Percentiles rank a stretch among this genome's conserved stretches.
phyloP scores from a whole-genome alignment of 2,329 filamentous ascomycete genomes.

The Pezicula neosporulosa region DNA sequence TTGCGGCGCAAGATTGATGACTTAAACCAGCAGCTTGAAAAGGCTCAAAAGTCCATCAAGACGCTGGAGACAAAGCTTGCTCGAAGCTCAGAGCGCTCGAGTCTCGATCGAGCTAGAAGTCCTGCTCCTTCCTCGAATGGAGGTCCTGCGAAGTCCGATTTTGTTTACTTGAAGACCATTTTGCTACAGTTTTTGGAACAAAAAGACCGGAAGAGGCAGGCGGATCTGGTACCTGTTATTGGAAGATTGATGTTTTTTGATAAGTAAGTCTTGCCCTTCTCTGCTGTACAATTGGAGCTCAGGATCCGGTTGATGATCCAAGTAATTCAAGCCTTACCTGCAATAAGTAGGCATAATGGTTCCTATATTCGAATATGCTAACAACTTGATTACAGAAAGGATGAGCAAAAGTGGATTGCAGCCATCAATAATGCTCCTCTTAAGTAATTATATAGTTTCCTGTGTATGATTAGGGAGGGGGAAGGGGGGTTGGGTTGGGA shows the following conservation, averaged over 20 bases:
- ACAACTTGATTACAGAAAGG: constrained; percentile 44
- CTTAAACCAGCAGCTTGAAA: constrained; percentile 72
- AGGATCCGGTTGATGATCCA: too few relatives aligned
- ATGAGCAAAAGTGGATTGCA: constrained; percentile 84
- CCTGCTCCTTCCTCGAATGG: constrained; percentile 11
- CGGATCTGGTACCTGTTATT: constrained; percentile 74
- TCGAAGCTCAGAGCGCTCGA: constrained; percentile 15
- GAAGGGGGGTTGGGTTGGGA: too few relatives aligned
- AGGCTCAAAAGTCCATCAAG: constrained; percentile 66
- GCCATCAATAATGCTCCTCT: constrained; percentile 46
- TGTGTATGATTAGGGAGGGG: too few relatives aligned
- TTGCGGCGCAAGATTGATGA: constrained; percentile 76
- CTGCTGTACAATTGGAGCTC: not conserved
- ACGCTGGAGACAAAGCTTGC: constrained; percentile 42
- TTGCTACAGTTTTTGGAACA: constrained; percentile 78
- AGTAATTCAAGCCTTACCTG: too few relatives aligned
- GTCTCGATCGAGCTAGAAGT: constrained; percentile 30
- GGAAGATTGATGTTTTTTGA: constrained; percentile 75
- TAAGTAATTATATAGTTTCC: too few relatives aligned
- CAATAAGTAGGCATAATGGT: too few relatives aligned
- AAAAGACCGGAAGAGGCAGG: constrained; percentile 71
- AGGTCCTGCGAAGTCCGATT: constrained; percentile 22
- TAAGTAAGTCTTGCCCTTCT: constrained; percentile 48
- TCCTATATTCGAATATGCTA: not conserved
- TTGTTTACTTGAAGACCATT: constrained; percentile 73